phyloP scores from a whole-genome alignment of 129 eudicot species.

The Calendula officinalis region DNA sequence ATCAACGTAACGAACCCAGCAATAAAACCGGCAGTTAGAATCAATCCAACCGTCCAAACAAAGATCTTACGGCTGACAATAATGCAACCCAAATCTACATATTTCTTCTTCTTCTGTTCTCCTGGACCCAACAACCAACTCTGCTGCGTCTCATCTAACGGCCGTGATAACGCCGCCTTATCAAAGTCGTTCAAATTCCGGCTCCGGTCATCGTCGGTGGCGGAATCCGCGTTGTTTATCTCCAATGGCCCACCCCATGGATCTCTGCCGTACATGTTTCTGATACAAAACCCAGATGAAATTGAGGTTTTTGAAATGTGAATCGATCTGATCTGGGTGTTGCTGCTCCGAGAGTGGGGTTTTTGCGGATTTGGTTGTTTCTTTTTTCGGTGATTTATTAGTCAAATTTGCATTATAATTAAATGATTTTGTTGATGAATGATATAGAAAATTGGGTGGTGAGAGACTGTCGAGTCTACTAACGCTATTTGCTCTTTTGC shows the following conservation, averaged over 20 bases:
- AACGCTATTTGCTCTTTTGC: constrained; percentile 7
- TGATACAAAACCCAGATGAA: constrained; percentile 9
- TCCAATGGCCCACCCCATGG: constrained; percentile 88
- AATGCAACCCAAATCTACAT: constrained; percentile 72
- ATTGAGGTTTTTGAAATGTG: constrained; percentile 19
- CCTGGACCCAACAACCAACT: constrained; percentile 79
- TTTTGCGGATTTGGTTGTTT: constrained; percentile 16
- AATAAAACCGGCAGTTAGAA: constrained; percentile 61
- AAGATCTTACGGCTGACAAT: constrained; percentile 73
- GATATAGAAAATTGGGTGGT: constrained; percentile 28
- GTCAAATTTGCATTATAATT: background rate
- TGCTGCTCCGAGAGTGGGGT: constrained; percentile 13
- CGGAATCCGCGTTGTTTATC: constrained; percentile 64
- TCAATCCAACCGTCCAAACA: constrained; percentile 61
- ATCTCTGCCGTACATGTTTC: constrained; percentile 62
- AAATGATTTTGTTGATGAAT: constrained; percentile 18
- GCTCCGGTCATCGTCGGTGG: constrained; percentile 76
- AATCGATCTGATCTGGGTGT: constrained; percentile 25
- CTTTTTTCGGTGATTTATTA: constrained; percentile 3
- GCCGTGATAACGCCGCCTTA: constrained; percentile 67
- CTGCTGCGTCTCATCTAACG: constrained; percentile 76
- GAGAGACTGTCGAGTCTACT: constrained; percentile 39
- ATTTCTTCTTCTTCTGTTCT: constrained; percentile 82
- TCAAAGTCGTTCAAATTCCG: constrained; percentile 67
- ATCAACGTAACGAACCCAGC: constrained; percentile 58